Conservation (phyloP, 2,329 filamentous ascomycete genomes). For the Calonectria montana region DNA sequence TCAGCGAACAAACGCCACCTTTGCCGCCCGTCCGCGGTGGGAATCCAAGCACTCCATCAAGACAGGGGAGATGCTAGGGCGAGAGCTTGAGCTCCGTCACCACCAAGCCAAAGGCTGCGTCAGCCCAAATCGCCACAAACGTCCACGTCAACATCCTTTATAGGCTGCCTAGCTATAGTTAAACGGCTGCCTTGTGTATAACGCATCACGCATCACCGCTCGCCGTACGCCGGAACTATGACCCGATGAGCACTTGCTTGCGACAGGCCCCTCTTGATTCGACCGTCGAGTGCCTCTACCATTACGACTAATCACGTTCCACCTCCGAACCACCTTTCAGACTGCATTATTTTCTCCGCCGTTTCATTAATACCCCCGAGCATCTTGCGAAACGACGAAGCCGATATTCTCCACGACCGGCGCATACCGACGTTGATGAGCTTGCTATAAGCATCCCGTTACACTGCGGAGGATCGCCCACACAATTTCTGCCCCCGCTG, state of each 20-base stretch:
- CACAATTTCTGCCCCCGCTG: not conserved
- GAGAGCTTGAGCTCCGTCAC: constrained; percentile 22
- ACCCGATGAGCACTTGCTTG: constrained; percentile 29
- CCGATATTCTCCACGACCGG: not conserved
- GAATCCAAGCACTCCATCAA: not conserved
- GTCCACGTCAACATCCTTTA: constrained; percentile 26
- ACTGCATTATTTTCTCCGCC: not conserved
- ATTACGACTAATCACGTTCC: constrained; percentile 7
- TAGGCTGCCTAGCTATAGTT: constrained; percentile 19
- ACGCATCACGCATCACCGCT: not conserved
- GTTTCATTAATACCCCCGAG: not conserved
- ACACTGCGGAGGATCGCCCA: not conserved
- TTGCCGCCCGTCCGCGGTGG: not conserved
- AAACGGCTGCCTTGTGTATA: constrained; percentile 1
- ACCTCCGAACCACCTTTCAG: not conserved
- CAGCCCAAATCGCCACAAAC: constrained; percentile 36
- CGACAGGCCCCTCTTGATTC: constrained; percentile 32
- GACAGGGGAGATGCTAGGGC: constrained; percentile 11
- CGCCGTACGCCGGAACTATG: constrained; percentile 29
- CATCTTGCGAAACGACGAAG: not conserved
- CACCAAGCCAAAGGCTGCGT: constrained; percentile 35
- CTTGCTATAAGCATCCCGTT: not conserved
- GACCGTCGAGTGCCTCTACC: constrained; percentile 33
- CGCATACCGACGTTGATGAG: not conserved
- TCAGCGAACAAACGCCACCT: constrained; percentile 21